A percentile compares a stretch with the other conserved stretches of the same genome.
Evolutionary conservation across 1,284 basidiomycete species (phyloP).

Genomic region (Ganoderma meredithae): DNA sequence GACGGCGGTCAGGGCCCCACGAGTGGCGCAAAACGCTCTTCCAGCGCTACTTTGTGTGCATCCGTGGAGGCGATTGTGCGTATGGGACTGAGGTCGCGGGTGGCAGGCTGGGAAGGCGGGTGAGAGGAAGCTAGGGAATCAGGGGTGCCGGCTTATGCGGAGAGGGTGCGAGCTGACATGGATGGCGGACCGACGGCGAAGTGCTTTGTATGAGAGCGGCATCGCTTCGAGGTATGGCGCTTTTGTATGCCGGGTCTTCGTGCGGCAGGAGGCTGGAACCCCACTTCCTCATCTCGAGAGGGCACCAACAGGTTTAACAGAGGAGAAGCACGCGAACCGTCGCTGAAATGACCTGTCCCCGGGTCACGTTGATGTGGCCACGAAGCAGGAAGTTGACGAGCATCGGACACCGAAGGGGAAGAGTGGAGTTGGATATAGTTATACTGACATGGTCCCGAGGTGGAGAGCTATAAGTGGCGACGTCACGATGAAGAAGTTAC

Average conservation of each 20-base stretch:
- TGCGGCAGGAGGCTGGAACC: conserved; percentile 17
- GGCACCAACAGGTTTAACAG: neutral
- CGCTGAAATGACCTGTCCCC: neutral
- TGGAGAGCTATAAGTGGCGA: conserved; percentile 1
- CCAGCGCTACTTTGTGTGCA: conserved; percentile 9
- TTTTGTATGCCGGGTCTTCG: neutral
- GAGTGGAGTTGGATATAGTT: neutral
- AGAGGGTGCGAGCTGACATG: conserved; percentile 7
- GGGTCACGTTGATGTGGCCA: neutral
- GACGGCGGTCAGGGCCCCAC: conserved; percentile 5
- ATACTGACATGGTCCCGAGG: neutral
- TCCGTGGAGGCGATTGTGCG: conserved; percentile 13
- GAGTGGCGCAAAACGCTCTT: conserved; percentile 20
- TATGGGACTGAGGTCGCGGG: conserved; percentile 7
- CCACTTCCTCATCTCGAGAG: neutral
- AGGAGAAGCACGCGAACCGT: neutral
- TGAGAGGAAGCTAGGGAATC: conserved; percentile 13
- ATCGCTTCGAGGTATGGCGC: conserved; percentile 22
- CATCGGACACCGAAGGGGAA: neutral
- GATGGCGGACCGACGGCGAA: conserved; percentile 19
- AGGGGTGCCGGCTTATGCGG: conserved; percentile 18
- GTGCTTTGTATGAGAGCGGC: conserved; percentile 13
- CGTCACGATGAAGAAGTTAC: conserved; percentile 12
- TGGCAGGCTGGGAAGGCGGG: conserved; percentile 5
- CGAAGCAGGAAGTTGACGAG: neutral